These are phyloP conservation scores for Sanghuangporus baumii DNA, from an alignment of 1,284 basidiomycete genomes.

Conservation along the genomic window DNA sequence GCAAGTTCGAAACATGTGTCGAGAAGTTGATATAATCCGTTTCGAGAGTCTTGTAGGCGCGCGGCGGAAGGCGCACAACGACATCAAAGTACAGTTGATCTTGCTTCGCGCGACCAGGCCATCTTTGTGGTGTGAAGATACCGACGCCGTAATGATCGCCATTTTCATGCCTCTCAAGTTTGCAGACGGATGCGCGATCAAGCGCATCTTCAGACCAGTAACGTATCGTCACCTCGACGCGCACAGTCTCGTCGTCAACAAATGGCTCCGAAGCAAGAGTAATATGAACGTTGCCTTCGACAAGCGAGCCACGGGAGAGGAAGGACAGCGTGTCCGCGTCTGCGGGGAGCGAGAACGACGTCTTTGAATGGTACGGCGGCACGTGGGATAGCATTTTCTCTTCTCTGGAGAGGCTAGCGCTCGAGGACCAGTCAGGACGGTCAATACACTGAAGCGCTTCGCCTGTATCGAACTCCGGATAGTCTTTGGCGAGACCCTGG, in stretches of 20 bases:
- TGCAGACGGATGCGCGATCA: slow-evolving; percentile 22
- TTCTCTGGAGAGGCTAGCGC: no score
- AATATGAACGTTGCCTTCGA: slow-evolving; percentile 21
- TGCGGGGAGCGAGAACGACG: slow-evolving; percentile 23
- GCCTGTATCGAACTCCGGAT: slow-evolving; percentile 8
- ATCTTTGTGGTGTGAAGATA: slow-evolving; percentile 23
- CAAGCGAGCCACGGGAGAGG: slow-evolving; percentile 23
- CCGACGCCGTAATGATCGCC: slow-evolving; percentile 23
- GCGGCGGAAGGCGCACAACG: slow-evolving; percentile 21
- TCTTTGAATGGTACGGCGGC: slow-evolving; percentile 3
- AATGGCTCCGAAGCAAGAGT: background rate
- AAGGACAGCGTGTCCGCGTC: slow-evolving; percentile 24
- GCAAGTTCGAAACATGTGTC: slow-evolving; percentile 19
- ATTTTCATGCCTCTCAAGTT: slow-evolving; percentile 19
- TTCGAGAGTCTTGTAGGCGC: slow-evolving; percentile 21
- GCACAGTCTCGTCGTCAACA: slow-evolving; percentile 9
- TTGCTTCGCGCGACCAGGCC: slow-evolving; percentile 1
- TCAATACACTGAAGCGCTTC: background rate
- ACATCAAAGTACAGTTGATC: slow-evolving; percentile 20
- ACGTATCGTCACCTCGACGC: slow-evolving; percentile 22
- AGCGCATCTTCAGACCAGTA: slow-evolving; percentile 15
- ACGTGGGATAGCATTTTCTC: background rate
- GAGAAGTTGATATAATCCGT: slow-evolving; percentile 23
- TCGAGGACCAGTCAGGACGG: background rate
- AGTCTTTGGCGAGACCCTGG: slow-evolving; percentile 8